phyloP scores from a whole-genome alignment of 2,329 filamentous ascomycete species.

The Whalleya microplaca region DNA sequence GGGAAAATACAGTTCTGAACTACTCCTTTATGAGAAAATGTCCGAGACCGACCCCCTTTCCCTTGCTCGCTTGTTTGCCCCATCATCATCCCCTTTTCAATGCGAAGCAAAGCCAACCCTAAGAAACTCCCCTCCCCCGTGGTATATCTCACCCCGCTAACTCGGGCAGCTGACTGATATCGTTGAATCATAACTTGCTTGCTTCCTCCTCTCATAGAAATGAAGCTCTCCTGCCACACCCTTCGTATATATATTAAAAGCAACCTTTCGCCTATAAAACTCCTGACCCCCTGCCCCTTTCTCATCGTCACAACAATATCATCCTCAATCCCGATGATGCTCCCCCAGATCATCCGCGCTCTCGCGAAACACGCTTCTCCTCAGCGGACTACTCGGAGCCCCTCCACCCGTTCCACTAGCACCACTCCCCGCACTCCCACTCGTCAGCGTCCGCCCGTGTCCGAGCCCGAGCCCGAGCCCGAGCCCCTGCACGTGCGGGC shows the following conservation, averaged over 20 bases:
- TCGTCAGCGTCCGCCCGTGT: not conserved
- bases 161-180: too few species aligned
- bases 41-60: not conserved
- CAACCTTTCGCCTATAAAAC: too few species aligned
- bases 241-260: too few species aligned
- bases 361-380: slow-evolving; percentile 34
- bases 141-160: too few species aligned
- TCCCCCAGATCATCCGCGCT: slow-evolving; percentile 28
- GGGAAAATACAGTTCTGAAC: not conserved
- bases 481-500: not conserved
- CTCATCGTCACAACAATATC: not conserved
- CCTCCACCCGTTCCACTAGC: not conserved
- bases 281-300: too few species aligned
- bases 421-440: not conserved
- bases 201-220: not conserved
- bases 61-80: too few species aligned
- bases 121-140: too few species aligned
- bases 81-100: too few species aligned
- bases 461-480: too few species aligned
- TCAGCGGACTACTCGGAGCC: slow-evolving; percentile 9
- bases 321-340: slow-evolving; percentile 9
- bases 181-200: not conserved
- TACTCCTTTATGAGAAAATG: not conserved
- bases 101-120: too few species aligned
- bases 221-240: too few species aligned